Conservation (phyloP, 257 asterid species). For the Solanum raphanifolium region DNA sequence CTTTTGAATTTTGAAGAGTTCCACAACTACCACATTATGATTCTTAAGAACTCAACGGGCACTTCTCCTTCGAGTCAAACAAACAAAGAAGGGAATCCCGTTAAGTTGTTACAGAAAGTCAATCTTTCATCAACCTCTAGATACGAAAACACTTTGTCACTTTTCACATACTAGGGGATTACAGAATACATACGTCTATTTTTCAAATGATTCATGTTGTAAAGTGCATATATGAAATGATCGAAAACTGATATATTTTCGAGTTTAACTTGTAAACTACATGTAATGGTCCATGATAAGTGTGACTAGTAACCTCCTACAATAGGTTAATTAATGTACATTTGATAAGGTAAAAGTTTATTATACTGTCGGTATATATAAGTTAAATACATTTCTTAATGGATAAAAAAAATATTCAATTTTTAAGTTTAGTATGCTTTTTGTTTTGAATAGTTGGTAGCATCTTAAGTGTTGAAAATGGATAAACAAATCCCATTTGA, state of each 20-base stretch:
- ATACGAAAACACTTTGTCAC: not conserved
- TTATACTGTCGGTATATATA: not conserved
- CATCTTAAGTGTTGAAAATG: not conserved
- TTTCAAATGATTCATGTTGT: not conserved
- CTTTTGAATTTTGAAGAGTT: not conserved
- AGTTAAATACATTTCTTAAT: not conserved
- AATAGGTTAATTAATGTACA: not conserved
- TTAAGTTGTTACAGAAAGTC: not conserved
- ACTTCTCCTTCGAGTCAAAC: not conserved
- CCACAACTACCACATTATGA: not conserved
- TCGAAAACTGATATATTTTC: not conserved
- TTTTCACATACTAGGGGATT: not conserved
- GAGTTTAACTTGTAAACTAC: not conserved
- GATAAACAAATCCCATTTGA: not conserved
- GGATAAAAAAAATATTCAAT: not conserved
- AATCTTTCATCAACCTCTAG: not conserved
- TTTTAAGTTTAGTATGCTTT: not conserved
- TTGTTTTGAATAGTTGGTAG: not conserved
- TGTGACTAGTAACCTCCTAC: not conserved
- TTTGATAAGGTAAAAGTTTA: not conserved
- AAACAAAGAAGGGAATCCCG: not conserved
- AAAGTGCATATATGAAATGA: not conserved
- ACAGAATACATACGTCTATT: not conserved
- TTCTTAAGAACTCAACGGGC: not conserved
- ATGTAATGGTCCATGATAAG: not conserved